Evolutionary conservation across 2,329 filamentous ascomycete species (phyloP), one percentile per base, ranked within the genome.

Genomic region (Mariannaea elegans): DNA sequence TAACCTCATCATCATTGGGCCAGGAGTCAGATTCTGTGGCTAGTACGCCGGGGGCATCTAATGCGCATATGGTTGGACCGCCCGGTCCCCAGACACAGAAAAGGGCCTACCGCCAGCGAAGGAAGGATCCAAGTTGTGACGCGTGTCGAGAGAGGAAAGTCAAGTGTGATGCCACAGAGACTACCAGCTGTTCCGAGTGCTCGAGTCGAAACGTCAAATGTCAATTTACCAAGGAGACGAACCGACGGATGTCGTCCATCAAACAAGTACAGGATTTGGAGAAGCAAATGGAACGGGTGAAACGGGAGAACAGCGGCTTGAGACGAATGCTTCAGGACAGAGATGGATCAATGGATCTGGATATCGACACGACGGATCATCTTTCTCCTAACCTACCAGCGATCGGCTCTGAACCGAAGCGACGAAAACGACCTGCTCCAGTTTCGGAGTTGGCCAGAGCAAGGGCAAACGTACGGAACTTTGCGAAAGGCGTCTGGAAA

Each of bases 201-300:
- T 95, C 93, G 4, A 97, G 94, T 75, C 90, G 95, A 65, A 96
- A 94, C 73, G 94, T 98, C 65, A 97, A 96, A 76, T 99, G 95
- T 74, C 94, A 98, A 73, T 99, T 99, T 75, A 99, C 95, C 48
- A 99, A 99, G 79, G 95, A 99, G 78, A 99, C 95, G 12, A 99
- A 99, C 75, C 87, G 95, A 59, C 88, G 95, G 63, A 99, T 99
- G 95, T 98, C 95, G 16, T 98, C 94, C 2, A 98, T 98, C 79
- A 99, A 98, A 86, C 95, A 97, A 81, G 92, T 98, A 12, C 95
- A 98, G 77, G 95, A 99, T 75, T 83, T 99, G 23, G 94, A 98
- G 78, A 95, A 93, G 76, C 94, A 97, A 77, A 87, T 97, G 71
- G 86, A 90, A 45, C 85, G 90, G 51, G 84, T 95, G 38, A 91